Evolutionary conservation across 2,329 filamentous ascomycete genomes (phyloP).

Genomic region (Arthrobotrys conoides): DNA sequence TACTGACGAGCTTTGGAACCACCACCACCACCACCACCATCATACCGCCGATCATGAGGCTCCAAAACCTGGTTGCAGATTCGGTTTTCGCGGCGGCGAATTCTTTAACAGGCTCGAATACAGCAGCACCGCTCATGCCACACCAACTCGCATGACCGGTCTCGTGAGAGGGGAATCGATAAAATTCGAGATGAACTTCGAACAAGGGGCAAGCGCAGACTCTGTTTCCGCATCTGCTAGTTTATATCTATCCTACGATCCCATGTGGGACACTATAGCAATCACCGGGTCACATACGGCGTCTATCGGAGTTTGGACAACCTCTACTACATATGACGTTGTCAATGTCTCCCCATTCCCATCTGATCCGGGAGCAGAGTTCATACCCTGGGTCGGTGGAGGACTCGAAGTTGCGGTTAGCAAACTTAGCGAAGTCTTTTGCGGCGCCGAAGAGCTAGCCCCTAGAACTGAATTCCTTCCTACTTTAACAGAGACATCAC

Average conservation of each 20-base stretch:
- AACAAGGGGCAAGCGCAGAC: slow-evolving; percentile 9
- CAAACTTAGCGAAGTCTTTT: not conserved
- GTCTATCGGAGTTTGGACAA: slow-evolving; percentile 36
- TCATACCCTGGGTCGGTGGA: slow-evolving; percentile 10
- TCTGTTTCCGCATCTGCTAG: not conserved
- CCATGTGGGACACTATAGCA: not conserved
- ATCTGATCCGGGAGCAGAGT: not conserved
- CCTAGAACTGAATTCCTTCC: not conserved
- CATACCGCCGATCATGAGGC: too few relatives aligned
- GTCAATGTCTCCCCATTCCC: slow-evolving; percentile 35
- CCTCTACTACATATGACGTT: not conserved
- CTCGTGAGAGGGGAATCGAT: not conserved
- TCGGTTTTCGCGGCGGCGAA: not conserved
- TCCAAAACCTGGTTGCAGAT: too few relatives aligned
- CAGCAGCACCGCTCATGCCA: not conserved
- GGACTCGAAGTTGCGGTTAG: not conserved
- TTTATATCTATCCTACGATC: slow-evolving; percentile 23
- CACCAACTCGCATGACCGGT: not conserved
- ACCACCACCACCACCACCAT: not conserved
- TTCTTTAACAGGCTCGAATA: not conserved
- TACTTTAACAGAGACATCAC: not conserved
- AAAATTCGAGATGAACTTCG: slow-evolving; percentile 13
- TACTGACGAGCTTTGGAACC: not conserved
- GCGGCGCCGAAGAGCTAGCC: not conserved
- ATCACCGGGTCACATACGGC: slow-evolving; percentile 11